Conservation (phyloP, 2,329 filamentous ascomycete species). For the Rugonectria rugulosa region DNA sequence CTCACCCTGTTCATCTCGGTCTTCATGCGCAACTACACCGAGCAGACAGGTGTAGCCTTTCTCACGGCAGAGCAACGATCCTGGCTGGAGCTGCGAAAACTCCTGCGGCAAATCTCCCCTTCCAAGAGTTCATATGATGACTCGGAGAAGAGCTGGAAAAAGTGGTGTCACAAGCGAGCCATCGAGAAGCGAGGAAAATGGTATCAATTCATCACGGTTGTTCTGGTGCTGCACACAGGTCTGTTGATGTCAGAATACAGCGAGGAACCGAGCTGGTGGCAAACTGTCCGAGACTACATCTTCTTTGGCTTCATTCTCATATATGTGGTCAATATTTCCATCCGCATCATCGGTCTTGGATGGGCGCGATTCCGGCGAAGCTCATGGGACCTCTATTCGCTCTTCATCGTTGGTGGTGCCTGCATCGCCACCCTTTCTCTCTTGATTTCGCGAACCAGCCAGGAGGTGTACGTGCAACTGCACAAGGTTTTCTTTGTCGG, state of each 20-base stretch:
- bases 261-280: slow-evolving; percentile 76
- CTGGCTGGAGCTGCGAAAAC: slow-evolving; percentile 93
- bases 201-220: slow-evolving; percentile 81
- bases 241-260: slow-evolving; percentile 88
- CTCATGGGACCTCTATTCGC: slow-evolving; percentile 93
- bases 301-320: slow-evolving; percentile 85
- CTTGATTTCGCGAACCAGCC: slow-evolving; percentile 66
- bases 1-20: slow-evolving; percentile 97
- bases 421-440: slow-evolving; percentile 82
- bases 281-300: slow-evolving; percentile 72
- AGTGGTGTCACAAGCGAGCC: slow-evolving; percentile 94
- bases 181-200: slow-evolving; percentile 94
- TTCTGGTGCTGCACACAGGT: slow-evolving; percentile 83
- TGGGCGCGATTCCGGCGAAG: slow-evolving; percentile 93
- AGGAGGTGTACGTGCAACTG: slow-evolving; percentile 75
- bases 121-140: slow-evolving; percentile 90
- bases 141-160: slow-evolving; percentile 79
- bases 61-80: slow-evolving; percentile 95
- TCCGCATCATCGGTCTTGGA: slow-evolving; percentile 86
- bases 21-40: slow-evolving; percentile 99
- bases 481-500: slow-evolving; percentile 96
- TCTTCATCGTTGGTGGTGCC: slow-evolving; percentile 80
- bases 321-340: slow-evolving; percentile 81
- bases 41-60: slow-evolving; percentile 96
- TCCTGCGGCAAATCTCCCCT: slow-evolving; percentile 90